Evolutionary conservation across 176 grass and related monocot genomes (phyloP).

Genomic region (Areca catechu): DNA sequence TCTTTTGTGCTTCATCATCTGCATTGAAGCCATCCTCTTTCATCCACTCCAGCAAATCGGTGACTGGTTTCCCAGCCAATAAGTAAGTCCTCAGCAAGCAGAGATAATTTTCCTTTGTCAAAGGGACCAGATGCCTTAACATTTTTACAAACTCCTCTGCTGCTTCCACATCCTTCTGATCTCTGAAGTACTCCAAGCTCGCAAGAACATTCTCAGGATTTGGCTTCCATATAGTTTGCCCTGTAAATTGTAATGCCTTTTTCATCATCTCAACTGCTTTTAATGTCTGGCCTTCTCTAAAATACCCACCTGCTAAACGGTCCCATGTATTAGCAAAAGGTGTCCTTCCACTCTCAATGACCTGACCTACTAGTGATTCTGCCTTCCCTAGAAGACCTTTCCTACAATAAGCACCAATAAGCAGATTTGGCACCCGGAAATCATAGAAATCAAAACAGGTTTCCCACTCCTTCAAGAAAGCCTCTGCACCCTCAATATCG

Average conservation of each 20-base stretch:
- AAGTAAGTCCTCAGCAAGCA: constrained; percentile 39
- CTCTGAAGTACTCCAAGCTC: constrained; percentile 33
- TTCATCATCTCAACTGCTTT: constrained; percentile 43
- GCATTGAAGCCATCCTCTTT: constrained; percentile 40
- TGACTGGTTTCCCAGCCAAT: constrained; percentile 15
- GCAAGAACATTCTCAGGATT: constrained; percentile 24
- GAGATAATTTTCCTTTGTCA: constrained; percentile 45
- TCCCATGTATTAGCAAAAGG: constrained; percentile 37
- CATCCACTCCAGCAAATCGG: constrained; percentile 42
- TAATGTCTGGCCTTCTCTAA: constrained; percentile 22
- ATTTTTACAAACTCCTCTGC: constrained; percentile 42
- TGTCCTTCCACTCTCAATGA: constrained; percentile 27
- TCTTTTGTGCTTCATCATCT: constrained; percentile 39
- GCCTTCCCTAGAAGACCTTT: constrained; percentile 46
- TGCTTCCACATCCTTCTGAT: constrained; percentile 46
- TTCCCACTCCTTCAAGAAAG: constrained; percentile 43
- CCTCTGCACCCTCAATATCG: constrained; percentile 33
- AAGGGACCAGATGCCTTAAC: constrained; percentile 23
- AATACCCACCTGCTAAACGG: constrained; percentile 39
- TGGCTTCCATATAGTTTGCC: constrained; percentile 26
- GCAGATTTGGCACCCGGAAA: constrained; percentile 23
- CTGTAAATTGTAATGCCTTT: constrained; percentile 28
- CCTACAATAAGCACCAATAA: constrained; percentile 40
- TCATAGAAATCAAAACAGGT: constrained; percentile 10
- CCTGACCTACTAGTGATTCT: constrained; percentile 33